Base-by-base conservation (phyloP, 495 filamentous ascomycete genomes). In the Xylaria grammica region DNA sequence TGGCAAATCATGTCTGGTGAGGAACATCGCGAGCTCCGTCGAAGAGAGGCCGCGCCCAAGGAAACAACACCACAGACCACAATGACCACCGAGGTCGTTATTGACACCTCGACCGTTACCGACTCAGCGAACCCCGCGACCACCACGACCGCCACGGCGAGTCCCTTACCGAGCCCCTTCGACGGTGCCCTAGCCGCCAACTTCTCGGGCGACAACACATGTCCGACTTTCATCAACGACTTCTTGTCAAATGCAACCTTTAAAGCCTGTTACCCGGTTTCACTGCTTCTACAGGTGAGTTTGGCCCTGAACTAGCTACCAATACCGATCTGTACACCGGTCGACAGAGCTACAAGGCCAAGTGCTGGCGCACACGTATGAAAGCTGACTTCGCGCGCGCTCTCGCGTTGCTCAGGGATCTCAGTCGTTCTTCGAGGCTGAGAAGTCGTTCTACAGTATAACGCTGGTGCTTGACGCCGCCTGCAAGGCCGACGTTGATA, bases 391-490 rank as follows among this genome's bases (percentile, higher is more conserved):
- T 29, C 10, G 24, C n/a, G 52, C 19, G 26, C 30, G 30, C n/a
- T 53, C 4, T 20, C 22, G 32, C 38, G 54, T 66, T 67, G 72
- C 65, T 4, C 70, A 82, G 76, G 69, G 72, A n/a, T 83, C 81
- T 24, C 67, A 67, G 27, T 87, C 86, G 26, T 95, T 96, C 81
- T 97, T 96, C 79, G 79, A 90, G 63, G 85, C 85, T 50, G 79
- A 89, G 58, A 85, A 79, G 69, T 91, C 87, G 13, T 75, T 87
- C 42, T 74, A 87, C 48, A 74, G 82, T 65, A 88, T 93, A 59
- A 90, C 90, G 1, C 84, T 84, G 60, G 82, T 88, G 51, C 84
- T 97, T 54, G 86, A 94, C 69, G 84, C 84, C 20, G 84, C 90
- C 32, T 97, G 93, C 79, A 77, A 78, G 10, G 86, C 86, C 62